Evolutionary conservation across 2,329 filamentous ascomycete species (phyloP), one percentile per base, ranked within the genome.

Genomic region (Sporothrix brasiliensis): DNA sequence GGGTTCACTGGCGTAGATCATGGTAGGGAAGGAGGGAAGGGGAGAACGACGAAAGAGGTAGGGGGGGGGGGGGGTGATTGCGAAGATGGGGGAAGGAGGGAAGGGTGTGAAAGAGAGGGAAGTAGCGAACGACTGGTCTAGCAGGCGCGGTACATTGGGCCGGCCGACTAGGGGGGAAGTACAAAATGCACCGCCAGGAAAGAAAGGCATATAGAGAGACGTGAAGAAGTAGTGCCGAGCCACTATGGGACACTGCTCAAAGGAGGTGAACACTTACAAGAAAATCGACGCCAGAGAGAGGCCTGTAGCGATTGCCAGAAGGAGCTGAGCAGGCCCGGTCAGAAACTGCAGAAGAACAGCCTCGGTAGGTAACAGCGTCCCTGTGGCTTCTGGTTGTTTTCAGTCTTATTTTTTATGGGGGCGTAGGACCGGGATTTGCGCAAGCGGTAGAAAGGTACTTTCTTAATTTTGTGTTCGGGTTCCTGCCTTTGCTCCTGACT

Each of bases 91-190:
- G 44, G 61, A 65, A 65, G 19, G 61, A 65, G 44, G n/a, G 44
- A 10, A 11, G 60, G 60, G 60, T 49, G 61, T 49, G n/a, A 9
- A 44, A 47, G 58, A 65, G 14, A n/a, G 44, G 27, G 58, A 63
- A 63, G 58, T 47, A 63, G 34, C 58, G 58, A 63, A 63, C 58
- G 58, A 63, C 58, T 63, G 58, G 58, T 47, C 58, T 63, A 27
- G 58, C 21, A 63, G 58, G 39, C 39, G 61, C 61, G 44, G 44
- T 50, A 34, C 41, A 30, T n/a, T 63, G n/a, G 58, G 24, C 58
- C 21, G 52, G 21, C 11, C 21, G n/a, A 50, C 1, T n/a, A 50
- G 34, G 19, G 19, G 16, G 44, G 21, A 63, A 19, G 24, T 11
- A 19, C n/a, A 63, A 19, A 14, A n/a, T n/a, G 16, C 11, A 19